Base-by-base conservation (phyloP, 768 basidiomycete species). In the Suillus clintonianus region DNA sequence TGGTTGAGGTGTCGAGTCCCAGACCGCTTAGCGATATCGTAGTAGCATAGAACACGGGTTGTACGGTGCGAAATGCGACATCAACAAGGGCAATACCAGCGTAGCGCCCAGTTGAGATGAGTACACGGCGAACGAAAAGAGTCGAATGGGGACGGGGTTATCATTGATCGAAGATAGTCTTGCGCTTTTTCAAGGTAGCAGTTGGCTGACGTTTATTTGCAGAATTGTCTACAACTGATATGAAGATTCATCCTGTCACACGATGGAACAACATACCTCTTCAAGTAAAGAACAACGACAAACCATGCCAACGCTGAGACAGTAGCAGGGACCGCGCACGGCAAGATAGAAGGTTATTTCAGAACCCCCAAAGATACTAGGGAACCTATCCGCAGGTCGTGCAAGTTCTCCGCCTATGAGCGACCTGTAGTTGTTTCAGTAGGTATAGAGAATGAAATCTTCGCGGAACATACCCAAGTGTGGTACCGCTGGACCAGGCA, bases 301-400 rank as follows among this genome's bases (percentile, higher is more conserved):
- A 85, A 41, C 81, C 82, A 86, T 10, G 82, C 83, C 15, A 86
- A 9, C 9, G 76, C 72, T 1, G 86, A 79, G 67, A 87, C 81
- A 1, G 82, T 83, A 0, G 87, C 88, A 5, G 87, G 79, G 17
- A 89, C 82, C 14, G 86, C 81, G 67, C 90, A 91, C 0, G 90
- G 85, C 17, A 91, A 79, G 71, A 91, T 89, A 74, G 92, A 92
- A 0, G 91, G 90, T 72, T 88, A 89, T 58, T 17, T 68, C 65
- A 5, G 78, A 80, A 42, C 76, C 64, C 53, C 87, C 88, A 64
- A 92, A 92, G 2, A 82, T 61, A 3, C 65, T 66, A 2, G 90
- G 89, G 71, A 90, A 91, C 27, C 84, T 84, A 50, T 91, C 88
- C 55, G 82, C 80, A 0, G 91, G 91, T 39, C 77, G 83, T 13